phyloP scores from a whole-genome alignment of 257 asterid genomes.

The Leptodermis oblonga region DNA sequence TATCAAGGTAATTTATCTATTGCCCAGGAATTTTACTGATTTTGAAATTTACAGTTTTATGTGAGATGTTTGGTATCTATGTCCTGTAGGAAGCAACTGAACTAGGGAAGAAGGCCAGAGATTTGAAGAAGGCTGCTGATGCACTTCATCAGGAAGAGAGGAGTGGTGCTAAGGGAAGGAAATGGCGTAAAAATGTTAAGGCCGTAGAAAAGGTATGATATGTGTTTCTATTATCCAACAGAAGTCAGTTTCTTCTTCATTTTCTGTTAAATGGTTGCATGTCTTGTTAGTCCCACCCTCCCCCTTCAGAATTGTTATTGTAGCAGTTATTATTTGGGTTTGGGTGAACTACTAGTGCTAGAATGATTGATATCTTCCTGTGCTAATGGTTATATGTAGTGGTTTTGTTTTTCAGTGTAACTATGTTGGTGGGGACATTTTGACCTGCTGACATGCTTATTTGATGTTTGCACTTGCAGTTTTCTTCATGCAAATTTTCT shows the following conservation, averaged over 20 bases:
- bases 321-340: not conserved
- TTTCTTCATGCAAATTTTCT: no score
- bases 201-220: slow-evolving; percentile 72
- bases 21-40: not conserved
- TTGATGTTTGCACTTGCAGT: not conserved
- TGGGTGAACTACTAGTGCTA: not conserved
- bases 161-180: slow-evolving; percentile 86
- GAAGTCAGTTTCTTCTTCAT: not conserved
- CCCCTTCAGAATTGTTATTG: not conserved
- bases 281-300: not conserved
- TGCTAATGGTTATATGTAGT: no score
- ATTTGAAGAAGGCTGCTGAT: slow-evolving; percentile 87
- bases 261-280: slow-evolving; percentile 1
- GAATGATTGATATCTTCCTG: not conserved
- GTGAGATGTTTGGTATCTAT: slow-evolving; percentile 21
- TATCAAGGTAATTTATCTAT: slow-evolving; percentile 62
- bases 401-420: not conserved
- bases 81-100: slow-evolving; percentile 90
- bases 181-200: slow-evolving; percentile 99
- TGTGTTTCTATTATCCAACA: not conserved
- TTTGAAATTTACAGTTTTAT: not conserved
- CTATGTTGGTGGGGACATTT: not conserved
- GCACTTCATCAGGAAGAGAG: slow-evolving; percentile 98
- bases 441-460: not conserved
- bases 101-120: slow-evolving; percentile 88